These are phyloP conservation scores for Suhomyces bribrorum DNA, from an alignment of 1,139 yeast genomes.

Conservation along the genomic window DNA sequence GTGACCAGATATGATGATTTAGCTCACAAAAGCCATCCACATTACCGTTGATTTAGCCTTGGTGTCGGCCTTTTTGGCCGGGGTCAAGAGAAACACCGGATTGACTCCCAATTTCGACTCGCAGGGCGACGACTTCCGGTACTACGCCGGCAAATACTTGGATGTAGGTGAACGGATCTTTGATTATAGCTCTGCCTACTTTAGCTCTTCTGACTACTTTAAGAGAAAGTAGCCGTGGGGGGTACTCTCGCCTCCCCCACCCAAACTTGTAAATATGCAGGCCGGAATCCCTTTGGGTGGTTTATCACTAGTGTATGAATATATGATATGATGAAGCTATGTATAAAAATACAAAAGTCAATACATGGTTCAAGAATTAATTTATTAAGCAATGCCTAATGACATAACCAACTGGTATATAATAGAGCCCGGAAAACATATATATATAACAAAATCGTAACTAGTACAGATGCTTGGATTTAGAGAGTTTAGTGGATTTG, in stretches of 20 bases:
- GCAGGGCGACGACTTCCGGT: conserved; percentile 51
- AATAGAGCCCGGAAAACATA: conserved; percentile 6
- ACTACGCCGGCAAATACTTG: conserved; percentile 66
- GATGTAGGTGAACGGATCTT: conserved; percentile 83
- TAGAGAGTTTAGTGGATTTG: not conserved
- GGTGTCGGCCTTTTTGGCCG: conserved; percentile 83
- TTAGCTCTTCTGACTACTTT: conserved; percentile 75
- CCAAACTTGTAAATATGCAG: not conserved
- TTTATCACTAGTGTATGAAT: too few species aligned
- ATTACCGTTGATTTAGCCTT: conserved; percentile 71
- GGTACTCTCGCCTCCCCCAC: not conserved
- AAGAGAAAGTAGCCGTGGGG: conserved; percentile 45
- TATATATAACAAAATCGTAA: conserved; percentile 7
- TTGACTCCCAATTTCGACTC: conserved; percentile 50
- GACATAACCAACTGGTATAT: conserved; percentile 1
- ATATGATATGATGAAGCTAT: not conserved
- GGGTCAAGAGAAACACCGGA: conserved; percentile 86
- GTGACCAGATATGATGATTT: not conserved
- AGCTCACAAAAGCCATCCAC: conserved; percentile 63
- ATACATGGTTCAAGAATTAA: conserved; percentile 3
- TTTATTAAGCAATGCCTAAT: conserved; percentile 8
- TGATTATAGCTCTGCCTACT: conserved; percentile 70
- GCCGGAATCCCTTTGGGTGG: too few species aligned
- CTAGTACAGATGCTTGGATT: not conserved
- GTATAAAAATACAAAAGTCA: not conserved